Percentiles rank a stretch among this genome's conserved stretches.
Conservation (phyloP, 2,329 filamentous ascomycete genomes). For the Myriosclerotinia scirpicola region DNA sequence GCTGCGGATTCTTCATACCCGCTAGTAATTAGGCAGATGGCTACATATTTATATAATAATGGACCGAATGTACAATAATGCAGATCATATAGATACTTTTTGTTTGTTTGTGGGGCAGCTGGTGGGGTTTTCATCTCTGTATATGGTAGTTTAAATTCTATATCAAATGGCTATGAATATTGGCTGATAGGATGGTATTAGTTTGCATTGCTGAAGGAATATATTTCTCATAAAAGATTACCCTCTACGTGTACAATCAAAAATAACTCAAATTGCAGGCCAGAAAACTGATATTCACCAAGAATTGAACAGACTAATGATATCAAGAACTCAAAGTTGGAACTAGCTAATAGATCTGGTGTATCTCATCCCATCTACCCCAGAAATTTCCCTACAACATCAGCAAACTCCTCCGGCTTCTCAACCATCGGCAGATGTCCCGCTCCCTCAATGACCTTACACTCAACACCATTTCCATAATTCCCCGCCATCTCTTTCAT, state of each 20-base stretch:
- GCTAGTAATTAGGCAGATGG: neutral
- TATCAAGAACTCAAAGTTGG: too few relatives aligned
- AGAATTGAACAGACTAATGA: neutral
- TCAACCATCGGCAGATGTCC: constrained; percentile 88
- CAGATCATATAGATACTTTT: neutral
- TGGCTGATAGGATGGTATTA: too few relatives aligned
- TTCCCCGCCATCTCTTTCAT: constrained; percentile 71
- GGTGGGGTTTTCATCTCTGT: neutral
- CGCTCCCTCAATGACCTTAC: constrained; percentile 66
- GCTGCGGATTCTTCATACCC: neutral
- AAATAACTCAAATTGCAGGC: neutral
- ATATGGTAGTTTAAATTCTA: neutral
- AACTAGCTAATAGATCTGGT: neutral
- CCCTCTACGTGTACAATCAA: neutral
- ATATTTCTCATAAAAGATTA: too few relatives aligned
- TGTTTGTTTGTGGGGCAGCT: neutral
- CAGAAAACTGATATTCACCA: too few relatives aligned
- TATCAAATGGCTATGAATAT: neutral
- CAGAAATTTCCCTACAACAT: constrained; percentile 60
- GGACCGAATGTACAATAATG: neutral
- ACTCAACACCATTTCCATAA: constrained; percentile 57
- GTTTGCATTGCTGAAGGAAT: too few relatives aligned
- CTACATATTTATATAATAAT: neutral
- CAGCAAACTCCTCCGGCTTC: constrained; percentile 65
- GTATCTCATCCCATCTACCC: neutral